Percentiles rank a stretch among this genome's conserved stretches.
Conservation (phyloP, 2,329 filamentous ascomycete genomes). For the Chrysoporthe deuterocubensis region DNA sequence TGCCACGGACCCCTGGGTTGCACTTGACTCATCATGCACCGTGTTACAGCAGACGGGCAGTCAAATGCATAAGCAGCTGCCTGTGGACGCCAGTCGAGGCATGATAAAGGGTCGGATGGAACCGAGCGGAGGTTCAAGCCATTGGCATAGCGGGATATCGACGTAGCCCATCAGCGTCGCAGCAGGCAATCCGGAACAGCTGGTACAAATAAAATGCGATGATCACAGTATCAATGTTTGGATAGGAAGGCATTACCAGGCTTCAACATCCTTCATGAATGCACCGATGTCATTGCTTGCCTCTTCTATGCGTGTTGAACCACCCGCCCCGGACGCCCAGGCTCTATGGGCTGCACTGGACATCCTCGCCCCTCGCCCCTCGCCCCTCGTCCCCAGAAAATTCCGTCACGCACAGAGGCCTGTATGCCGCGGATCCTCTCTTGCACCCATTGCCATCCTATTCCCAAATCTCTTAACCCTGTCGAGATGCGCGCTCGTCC, state of each 20-base stretch:
- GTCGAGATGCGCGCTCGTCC: conserved; percentile 53
- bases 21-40: background rate
- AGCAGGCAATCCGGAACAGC: background rate
- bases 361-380: background rate
- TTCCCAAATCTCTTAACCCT: conserved; percentile 12
- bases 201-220: background rate
- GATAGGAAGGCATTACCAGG: background rate
- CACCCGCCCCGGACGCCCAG: conserved; percentile 19
- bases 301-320: conserved; percentile 36
- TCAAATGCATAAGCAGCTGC: background rate
- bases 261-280: background rate
- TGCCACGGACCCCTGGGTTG: too few species aligned
- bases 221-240: background rate
- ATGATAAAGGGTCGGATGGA: background rate
- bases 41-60: background rate
- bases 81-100: background rate
- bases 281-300: conserved; percentile 31
- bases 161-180: background rate
- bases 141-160: background rate
- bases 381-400: background rate
- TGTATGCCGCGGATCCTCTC: background rate
- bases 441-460: background rate
- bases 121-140: background rate
- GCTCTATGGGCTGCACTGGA: conserved; percentile 18
- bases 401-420: conserved; percentile 20